Base-by-base conservation (phyloP, 2,329 filamentous ascomycete genomes). In the Plenodomus lindquistii region DNA sequence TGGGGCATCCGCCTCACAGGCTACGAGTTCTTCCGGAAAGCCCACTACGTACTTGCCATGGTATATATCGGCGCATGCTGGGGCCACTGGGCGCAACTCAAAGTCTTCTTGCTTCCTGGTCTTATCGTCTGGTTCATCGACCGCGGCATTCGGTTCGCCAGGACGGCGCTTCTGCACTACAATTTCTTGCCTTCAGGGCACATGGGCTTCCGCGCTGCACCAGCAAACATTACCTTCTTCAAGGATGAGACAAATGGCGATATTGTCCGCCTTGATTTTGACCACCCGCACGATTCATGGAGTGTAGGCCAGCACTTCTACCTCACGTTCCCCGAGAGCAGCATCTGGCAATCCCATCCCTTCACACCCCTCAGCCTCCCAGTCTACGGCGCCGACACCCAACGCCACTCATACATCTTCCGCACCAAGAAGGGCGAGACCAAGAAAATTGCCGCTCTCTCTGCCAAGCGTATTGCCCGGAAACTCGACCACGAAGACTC, bases 21-120 rank as follows among this genome's bases (percentile, higher is more conserved):
- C 2, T 90, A 92, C 68, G 88, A 91, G 61, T 85, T 87, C 71
- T 91, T 91, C 77, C 81, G 87, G 52, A 90, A 89, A 65, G 74
- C 81, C 0, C 88, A 91, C 65, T 89, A 89, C 59, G 75, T 90
- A 11, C 75, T 91, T 2, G 88, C 87, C 10, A 83, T 87, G 74
- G 69, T 91, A 4, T 92, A 89, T 68, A 81, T 91, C 11, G 88
- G 86, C 4, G 87, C 86, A 2, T 87, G 86, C 69, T 90, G 86
- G 81, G 87, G 81, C 1, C 88, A 92, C 65, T 92, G 88, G 88
- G 69, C 77, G 42, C 75, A 84, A 42, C 75, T 91, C 11, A 60
- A 65, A 39, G 62, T 64, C 15, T 67, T 66, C 44, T 59, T 67
- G 19, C 42, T 67, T 1, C 65, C 87, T 0, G 81, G 82, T 0